A percentile compares a stretch with the other conserved stretches of the same genome.
phyloP scores from a whole-genome alignment of 148 eudicot genomes.

The Selenicereus undatus region DNA sequence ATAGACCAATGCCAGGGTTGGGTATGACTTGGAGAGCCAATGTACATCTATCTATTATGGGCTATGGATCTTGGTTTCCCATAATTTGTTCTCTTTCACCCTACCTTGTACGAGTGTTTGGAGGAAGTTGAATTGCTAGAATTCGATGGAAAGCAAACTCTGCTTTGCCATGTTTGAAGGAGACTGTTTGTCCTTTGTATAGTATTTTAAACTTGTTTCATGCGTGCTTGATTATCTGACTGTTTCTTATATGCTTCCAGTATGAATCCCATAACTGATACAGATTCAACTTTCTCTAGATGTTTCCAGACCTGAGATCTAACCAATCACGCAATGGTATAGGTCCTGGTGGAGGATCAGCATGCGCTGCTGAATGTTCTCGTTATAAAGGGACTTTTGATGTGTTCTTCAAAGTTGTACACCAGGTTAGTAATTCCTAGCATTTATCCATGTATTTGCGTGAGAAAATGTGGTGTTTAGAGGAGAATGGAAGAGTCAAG shows the following conservation, averaged over 20 bases:
- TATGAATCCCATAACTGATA: conserved; percentile 9
- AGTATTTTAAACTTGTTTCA: no score
- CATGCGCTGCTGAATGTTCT: conserved; percentile 43
- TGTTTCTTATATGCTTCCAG: background rate
- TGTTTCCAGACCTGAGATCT: conserved; percentile 51
- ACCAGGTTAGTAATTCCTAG: conserved; percentile 53
- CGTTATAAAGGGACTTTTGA: conserved; percentile 82
- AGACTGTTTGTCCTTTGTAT: no score
- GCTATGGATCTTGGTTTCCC: no score
- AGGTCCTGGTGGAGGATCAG: conserved; percentile 36
- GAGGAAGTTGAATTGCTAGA: no score
- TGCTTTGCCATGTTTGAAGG: no score
- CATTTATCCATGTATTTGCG: background rate
- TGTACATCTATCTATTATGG: no score
- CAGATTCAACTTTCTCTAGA: conserved; percentile 34
- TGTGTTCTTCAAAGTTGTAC: conserved; percentile 71
- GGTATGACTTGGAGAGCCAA: no score
- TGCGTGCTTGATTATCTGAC: background rate
- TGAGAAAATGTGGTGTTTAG: background rate
- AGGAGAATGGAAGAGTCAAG: no score
- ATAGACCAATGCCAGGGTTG: no score
- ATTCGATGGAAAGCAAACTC: no score
- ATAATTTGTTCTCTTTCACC: no score
- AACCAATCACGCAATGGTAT: conserved; percentile 36
- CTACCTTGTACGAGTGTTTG: no score